phyloP scores from a whole-genome alignment of 805 yeast genomes.

The Candida ortonii region DNA sequence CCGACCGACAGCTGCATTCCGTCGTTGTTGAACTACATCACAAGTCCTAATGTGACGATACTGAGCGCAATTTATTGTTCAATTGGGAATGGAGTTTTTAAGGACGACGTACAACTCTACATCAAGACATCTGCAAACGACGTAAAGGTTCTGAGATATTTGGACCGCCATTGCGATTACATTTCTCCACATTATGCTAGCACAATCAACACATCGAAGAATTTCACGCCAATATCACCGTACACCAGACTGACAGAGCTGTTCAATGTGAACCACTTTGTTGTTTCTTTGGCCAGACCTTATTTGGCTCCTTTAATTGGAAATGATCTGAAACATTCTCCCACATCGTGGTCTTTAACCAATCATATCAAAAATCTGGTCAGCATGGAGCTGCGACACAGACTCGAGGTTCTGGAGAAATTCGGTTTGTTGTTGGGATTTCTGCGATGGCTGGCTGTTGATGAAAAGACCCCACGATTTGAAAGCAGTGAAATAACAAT shows the following conservation, averaged over 20 bases:
- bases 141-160: constrained; percentile 38
- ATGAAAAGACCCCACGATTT: constrained; percentile 79
- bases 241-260: constrained; percentile 86
- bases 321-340: constrained; percentile 71
- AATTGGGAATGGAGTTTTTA: constrained; percentile 68
- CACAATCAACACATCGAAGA: constrained; percentile 16
- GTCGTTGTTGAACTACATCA: constrained; percentile 76
- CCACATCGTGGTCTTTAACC: constrained; percentile 34
- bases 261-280: constrained; percentile 91
- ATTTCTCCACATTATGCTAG: constrained; percentile 43
- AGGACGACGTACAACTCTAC: constrained; percentile 57
- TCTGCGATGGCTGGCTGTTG: constrained; percentile 74
- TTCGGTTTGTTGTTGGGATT: constrained; percentile 70
- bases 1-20: constrained; percentile 74
- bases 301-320: constrained; percentile 87
- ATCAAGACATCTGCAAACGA: constrained; percentile 54
- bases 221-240: constrained; percentile 48
- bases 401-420: constrained; percentile 76
- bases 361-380: constrained; percentile 46
- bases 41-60: constrained; percentile 88
- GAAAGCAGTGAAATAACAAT: constrained; percentile 79
- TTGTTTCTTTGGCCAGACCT: constrained; percentile 90
- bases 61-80: constrained; percentile 90
- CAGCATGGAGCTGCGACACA: constrained; percentile 78
- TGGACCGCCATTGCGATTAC: constrained; percentile 38